Base-by-base conservation (phyloP, 192 early-diverging fungal genomes). In the Backusella parvicylindrica region DNA sequence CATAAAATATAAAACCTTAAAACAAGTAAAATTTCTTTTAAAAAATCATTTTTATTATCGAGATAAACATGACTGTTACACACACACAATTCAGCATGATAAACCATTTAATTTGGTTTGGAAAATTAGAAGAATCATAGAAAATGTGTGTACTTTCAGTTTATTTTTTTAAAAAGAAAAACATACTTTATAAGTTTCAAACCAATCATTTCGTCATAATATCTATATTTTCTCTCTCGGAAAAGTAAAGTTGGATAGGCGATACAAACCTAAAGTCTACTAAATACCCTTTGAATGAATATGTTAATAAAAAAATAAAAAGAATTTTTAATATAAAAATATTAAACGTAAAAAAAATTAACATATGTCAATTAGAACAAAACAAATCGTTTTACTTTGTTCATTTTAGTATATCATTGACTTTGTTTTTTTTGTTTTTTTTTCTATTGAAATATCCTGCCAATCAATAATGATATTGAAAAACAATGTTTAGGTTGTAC, bases 151-250 rank as follows among this genome's bases (percentile, higher is more conserved):
- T 26, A n/a, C n/a, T n/a, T n/a, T n/a, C n/a, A n/a, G n/a, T n/a
- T n/a, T n/a, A 0, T 38, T 38, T 4, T 38, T 38, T 4, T 38
- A n/a, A n/a, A n/a, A 47, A 21, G 43, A 47, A 6, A 47, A 47
- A n/a, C n/a, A 47, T 60, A 28, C 53, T 60, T 60, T 13, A 28
- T 12, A 60, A 60, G 53, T 60, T 60, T 60, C 53, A 60, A 23
- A 60, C 53, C 53, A 60, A 60, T 60, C 53, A 60, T 60, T 60
- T 28, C 53, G 53, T 60, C 53, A 60, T 60, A 60, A 60, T 60
- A 60, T 13, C 53, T 60, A 60, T 60, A 28, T 60, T 60, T 56
- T 60, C 53, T 60, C 26, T 26, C 18, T 47, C n/a, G 6, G 26
- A 28, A 30, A 28, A 60, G 15, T 60, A 28, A 60, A 60, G 53